Percentiles rank a stretch among this genome's conserved stretches.
phyloP scores from a whole-genome alignment of 495 filamentous ascomycete species.

The Penicillium argentinense region DNA sequence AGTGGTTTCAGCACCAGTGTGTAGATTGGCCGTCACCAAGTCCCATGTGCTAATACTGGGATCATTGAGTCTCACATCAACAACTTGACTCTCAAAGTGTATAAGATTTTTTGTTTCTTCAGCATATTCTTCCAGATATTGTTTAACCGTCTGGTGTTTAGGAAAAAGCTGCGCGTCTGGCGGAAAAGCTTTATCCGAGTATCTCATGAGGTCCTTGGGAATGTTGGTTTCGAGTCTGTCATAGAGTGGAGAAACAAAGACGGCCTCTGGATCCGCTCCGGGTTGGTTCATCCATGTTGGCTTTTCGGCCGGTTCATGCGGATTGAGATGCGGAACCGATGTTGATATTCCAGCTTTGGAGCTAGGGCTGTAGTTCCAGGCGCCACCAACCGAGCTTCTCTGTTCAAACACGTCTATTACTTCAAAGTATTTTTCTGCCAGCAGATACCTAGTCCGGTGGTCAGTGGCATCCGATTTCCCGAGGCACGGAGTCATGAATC shows the following conservation, averaged over 20 bases:
- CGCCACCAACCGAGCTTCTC: conserved; percentile 68
- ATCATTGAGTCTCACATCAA: conserved; percentile 41
- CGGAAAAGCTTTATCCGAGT: conserved; percentile 68
- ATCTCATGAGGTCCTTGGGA: conserved; percentile 77
- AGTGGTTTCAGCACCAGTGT: conserved; percentile 32
- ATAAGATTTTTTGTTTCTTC: conserved; percentile 57
- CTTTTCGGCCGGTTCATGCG: conserved; percentile 38
- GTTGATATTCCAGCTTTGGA: conserved; percentile 27
- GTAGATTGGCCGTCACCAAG: conserved; percentile 54
- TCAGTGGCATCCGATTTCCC: conserved; percentile 1
- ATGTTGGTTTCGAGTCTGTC: conserved; percentile 83
- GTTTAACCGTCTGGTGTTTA: conserved; percentile 59
- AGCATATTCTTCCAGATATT: conserved; percentile 76
- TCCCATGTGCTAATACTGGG: conserved; percentile 42
- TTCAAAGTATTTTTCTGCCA: conserved; percentile 69
- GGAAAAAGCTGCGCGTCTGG: conserved; percentile 70
- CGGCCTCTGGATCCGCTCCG: conserved; percentile 27
- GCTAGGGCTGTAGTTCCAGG: conserved; percentile 68
- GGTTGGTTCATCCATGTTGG: conserved; percentile 40
- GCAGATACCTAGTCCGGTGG: conserved; percentile 57
- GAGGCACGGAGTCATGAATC: neutral
- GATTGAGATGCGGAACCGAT: conserved; percentile 43
- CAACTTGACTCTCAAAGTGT: conserved; percentile 57
- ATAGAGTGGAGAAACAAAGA: conserved; percentile 74
- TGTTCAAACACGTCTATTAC: conserved; percentile 81